phyloP scores from a whole-genome alignment of 768 basidiomycete species.

The Tricholoma sp. region DNA sequence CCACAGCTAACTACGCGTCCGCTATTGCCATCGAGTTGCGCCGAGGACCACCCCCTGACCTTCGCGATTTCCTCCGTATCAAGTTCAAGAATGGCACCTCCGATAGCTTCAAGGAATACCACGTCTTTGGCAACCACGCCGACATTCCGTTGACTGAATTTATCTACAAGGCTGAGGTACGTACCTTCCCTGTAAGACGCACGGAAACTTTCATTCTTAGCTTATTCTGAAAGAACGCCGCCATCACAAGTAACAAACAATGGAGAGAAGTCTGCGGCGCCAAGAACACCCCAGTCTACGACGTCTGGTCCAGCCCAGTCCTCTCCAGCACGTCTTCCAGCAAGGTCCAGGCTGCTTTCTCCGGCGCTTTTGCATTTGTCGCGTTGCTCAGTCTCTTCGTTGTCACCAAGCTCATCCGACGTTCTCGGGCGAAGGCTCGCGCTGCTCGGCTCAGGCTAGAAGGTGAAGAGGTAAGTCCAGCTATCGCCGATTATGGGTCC shows the following conservation, averaged over 20 bases:
- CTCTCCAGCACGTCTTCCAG: conserved; percentile 19
- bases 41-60: conserved; percentile 67
- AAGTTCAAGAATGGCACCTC: conserved; percentile 81
- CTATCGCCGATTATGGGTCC: conserved; percentile 33
- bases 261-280: conserved; percentile 44
- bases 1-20: conserved; percentile 64
- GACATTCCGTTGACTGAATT: conserved; percentile 84
- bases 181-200: conserved; percentile 12
- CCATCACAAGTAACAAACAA: conserved; percentile 51
- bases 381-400: conserved; percentile 34
- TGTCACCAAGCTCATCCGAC: conserved; percentile 33
- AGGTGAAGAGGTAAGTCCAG: conserved; percentile 47
- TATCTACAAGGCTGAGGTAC: conserved; percentile 76
- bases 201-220: not conserved
- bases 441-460: conserved; percentile 36
- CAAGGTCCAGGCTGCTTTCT: conserved; percentile 28
- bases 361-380: conserved; percentile 32
- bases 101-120: conserved; percentile 57
- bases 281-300: conserved; percentile 15
- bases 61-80: conserved; percentile 79
- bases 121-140: conserved; percentile 68
- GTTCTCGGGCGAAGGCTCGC: conserved; percentile 31
- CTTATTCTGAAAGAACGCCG: conserved; percentile 33
- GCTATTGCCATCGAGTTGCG: conserved; percentile 77
- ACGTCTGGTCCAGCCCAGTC: conserved; percentile 5